Base-by-base conservation (phyloP, 2,329 filamentous ascomycete genomes). In the Xylariaceae sp. region DNA sequence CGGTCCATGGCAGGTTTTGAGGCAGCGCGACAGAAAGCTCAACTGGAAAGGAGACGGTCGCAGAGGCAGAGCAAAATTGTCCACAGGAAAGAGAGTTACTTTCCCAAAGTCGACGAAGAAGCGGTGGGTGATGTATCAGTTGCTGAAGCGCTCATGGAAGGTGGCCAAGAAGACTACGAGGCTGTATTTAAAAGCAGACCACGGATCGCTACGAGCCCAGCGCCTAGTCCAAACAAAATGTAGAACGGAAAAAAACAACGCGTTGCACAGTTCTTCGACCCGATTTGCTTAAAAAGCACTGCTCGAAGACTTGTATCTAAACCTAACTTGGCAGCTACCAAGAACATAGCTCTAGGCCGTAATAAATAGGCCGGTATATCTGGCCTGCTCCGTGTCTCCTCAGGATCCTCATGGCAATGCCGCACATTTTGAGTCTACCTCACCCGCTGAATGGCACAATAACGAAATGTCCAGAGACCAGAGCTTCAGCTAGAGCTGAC, bases 151-250 rank as follows among this genome's bases (percentile, higher is more conserved):
- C 73, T 96, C 33, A 85, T 96, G 51, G 72, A 73, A 35, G 71
- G 63, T 23, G 80, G 80, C 13, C 81, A 86, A 49, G 86, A 91
- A 60, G 66, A 68, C 44, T 66, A 67, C 41, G 91, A 95, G 54
- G 88, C 87, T 21, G 87, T 96, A 1, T 97, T 97, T 70, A 90
- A 87, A 73, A 92, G 89, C 59, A 75, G 92, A 60, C 92, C 92
- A 0, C 88, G 86, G 70, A 84, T 97, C 61, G 86, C 87, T 59
- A 83, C 83, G 9, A 96, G 91, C 69, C 91, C 92, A 1, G 69
- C 85, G 2, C 74, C 76, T 7, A 81, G 76, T 50, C 81, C 81
- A 16, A 29, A 2, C 20, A 40, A 36, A 29, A 36, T 37, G 6
- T 27, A 13, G 16, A 9, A 51, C 26, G 35, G 9, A 30, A 29